phyloP scores from a whole-genome alignment of 129 eudicot genomes.

The Helianthus tuberosus region DNA sequence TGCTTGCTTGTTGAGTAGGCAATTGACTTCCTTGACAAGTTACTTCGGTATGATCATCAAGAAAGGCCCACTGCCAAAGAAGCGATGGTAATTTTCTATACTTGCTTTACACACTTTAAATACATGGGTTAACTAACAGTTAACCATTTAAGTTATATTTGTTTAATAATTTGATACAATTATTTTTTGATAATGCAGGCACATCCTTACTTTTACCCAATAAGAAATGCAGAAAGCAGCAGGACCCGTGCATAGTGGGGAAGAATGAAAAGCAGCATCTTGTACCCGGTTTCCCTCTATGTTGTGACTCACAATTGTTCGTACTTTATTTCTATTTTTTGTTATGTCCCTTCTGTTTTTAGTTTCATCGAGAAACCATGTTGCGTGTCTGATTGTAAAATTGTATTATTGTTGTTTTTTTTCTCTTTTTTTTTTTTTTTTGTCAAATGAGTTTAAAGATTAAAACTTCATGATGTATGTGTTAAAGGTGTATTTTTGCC shows the following conservation, averaged over 20 bases:
- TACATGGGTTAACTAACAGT: not conserved
- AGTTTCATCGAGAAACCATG: conserved; percentile 20
- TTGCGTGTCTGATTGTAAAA: conserved; percentile 26
- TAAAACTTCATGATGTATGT: not conserved
- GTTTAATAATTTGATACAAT: not conserved
- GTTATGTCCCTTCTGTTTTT: conserved; percentile 23
- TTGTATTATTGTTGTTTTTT: conserved; percentile 6
- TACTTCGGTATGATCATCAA: conserved; percentile 90
- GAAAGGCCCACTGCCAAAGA: conserved; percentile 96
- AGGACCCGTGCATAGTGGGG: conserved; percentile 62
- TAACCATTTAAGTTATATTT: not conserved
- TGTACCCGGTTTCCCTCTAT: not conserved
- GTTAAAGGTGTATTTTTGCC: not conserved
- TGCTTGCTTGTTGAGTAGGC: conserved; percentile 52
- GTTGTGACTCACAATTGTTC: conserved; percentile 16
- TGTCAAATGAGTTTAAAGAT: conserved; percentile 11
- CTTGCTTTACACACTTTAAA: not conserved
- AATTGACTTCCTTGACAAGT: conserved; percentile 84
- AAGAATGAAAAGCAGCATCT: conserved; percentile 26
- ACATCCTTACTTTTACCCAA: conserved; percentile 81
- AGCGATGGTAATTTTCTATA: conserved; percentile 68
- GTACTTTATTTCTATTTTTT: not conserved
- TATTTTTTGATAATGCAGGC: conserved; percentile 45
- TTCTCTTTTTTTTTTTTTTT: not conserved
- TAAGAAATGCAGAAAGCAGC: conserved; percentile 87